Conservation (phyloP, 177 flowering plant species). For the Vitis hybrid region DNA sequence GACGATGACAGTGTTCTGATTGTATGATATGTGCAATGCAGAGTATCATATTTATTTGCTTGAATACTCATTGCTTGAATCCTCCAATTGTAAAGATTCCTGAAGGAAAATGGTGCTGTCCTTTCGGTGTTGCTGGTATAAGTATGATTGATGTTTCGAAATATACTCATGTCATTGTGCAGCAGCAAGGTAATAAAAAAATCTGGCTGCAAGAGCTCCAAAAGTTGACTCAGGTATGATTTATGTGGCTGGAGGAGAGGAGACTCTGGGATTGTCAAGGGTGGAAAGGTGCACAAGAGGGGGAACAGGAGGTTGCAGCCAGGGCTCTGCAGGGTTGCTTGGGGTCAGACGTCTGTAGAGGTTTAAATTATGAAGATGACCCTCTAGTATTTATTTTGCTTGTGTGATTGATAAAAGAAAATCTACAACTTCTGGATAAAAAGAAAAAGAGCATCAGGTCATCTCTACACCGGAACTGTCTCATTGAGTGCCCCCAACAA, state of each 20-base stretch:
- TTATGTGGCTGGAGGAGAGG: constrained; percentile 28
- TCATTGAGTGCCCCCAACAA: no score
- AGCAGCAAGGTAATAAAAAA: constrained; percentile 46
- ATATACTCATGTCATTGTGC: constrained; percentile 20
- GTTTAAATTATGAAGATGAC: no score
- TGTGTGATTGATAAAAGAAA: no score
- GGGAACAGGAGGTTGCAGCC: no score
- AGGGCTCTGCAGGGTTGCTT: no score
- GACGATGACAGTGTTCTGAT: constrained; percentile 88
- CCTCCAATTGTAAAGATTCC: constrained; percentile 96
- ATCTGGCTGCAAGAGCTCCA: constrained; percentile 37
- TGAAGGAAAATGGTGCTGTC: constrained; percentile 97
- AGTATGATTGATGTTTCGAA: constrained; percentile 26
- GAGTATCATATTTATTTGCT: constrained; percentile 92
- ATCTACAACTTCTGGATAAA: no score
- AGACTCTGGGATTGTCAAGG: no score
- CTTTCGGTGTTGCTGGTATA: constrained; percentile 67
- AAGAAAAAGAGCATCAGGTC: no score
- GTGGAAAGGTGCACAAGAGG: no score
- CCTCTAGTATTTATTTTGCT: no score
- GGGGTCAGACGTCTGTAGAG: no score
- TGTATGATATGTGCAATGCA: constrained; percentile 96
- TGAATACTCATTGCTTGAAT: constrained; percentile 63
- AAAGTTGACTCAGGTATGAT: constrained; percentile 29
- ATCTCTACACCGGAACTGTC: no score